These are phyloP conservation scores for Podaxis pistillaris DNA, from an alignment of 768 basidiomycete species.

Conservation along the genomic window DNA sequence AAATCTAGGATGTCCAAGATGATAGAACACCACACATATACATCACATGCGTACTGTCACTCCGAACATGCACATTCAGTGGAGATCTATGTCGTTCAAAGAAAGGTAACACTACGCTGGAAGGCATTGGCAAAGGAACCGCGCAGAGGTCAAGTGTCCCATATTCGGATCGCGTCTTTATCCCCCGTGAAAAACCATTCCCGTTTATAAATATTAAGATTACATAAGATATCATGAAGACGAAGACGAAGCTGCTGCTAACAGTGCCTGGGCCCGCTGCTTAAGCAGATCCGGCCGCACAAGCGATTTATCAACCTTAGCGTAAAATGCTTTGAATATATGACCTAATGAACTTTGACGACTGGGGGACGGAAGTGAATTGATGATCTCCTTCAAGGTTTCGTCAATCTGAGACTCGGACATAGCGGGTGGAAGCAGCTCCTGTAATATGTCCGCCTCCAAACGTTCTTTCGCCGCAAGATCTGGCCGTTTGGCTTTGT, in stretches of 20 bases:
- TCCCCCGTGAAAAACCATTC: neutral
- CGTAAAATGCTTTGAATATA: slow-evolving; percentile 65
- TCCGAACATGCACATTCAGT: too few species aligned
- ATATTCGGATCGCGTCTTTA: too few species aligned
- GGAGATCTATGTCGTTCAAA: too few species aligned
- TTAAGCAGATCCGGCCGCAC: slow-evolving; percentile 62
- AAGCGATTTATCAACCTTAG: slow-evolving; percentile 53
- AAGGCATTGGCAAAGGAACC: too few species aligned
- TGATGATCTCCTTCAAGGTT: slow-evolving; percentile 43
- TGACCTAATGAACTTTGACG: slow-evolving; percentile 40
- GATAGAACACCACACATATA: too few species aligned
- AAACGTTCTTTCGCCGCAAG: slow-evolving; percentile 60
- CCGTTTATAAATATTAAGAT: neutral
- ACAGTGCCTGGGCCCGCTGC: slow-evolving; percentile 38
- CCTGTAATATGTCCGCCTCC: slow-evolving; percentile 55
- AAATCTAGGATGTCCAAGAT: too few species aligned
- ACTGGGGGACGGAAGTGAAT: slow-evolving; percentile 26
- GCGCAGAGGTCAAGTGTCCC: too few species aligned
- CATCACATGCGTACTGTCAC: too few species aligned
- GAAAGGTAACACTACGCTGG: too few species aligned
- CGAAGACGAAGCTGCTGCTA: slow-evolving; percentile 14
- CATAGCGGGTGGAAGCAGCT: slow-evolving; percentile 60
- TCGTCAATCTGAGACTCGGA: slow-evolving; percentile 54
- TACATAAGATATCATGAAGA: neutral
- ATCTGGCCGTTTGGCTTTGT: slow-evolving; percentile 56